Evolutionary conservation across 352 stramenopile species (phyloP).

Genomic region (Pythium biforme): DNA sequence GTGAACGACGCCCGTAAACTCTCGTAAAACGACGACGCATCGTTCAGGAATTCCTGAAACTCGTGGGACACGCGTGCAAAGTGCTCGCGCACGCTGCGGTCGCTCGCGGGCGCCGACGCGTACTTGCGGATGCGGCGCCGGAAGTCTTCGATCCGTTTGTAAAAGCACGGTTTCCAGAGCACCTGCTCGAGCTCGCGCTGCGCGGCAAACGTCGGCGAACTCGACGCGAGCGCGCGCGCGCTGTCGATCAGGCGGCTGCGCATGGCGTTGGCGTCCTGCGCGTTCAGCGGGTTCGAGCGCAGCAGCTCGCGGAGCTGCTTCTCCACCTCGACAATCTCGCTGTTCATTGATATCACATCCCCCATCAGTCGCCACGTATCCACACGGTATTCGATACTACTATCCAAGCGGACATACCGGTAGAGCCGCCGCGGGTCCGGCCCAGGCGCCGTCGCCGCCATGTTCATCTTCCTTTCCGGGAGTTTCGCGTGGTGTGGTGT

Average conservation of each 20-base stretch:
- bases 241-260: slow-evolving; percentile 52
- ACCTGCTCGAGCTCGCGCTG: slow-evolving; percentile 74
- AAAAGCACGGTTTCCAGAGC: slow-evolving; percentile 91
- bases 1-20: slow-evolving; percentile 51
- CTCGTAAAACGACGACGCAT: slow-evolving; percentile 73
- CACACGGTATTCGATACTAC: not conserved
- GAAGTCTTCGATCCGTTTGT: slow-evolving; percentile 90
- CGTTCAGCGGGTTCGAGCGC: slow-evolving; percentile 61
- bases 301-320: slow-evolving; percentile 73
- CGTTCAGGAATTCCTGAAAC: slow-evolving; percentile 70
- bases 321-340: slow-evolving; percentile 69
- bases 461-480: not conserved
- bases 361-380: not conserved
- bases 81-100: slow-evolving; percentile 71
- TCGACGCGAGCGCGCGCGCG: slow-evolving; percentile 42
- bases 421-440: slow-evolving; percentile 37
- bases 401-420: slow-evolving; percentile 19
- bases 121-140: slow-evolving; percentile 86
- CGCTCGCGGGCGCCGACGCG: slow-evolving; percentile 56
- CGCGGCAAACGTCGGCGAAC: slow-evolving; percentile 53
- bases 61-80: slow-evolving; percentile 73
- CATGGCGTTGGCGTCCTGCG: slow-evolving; percentile 55
- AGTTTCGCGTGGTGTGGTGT: no score
- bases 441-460: not conserved
- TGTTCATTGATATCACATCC: slow-evolving; percentile 19